Evolutionary conservation across 1,284 basidiomycete species (phyloP).

Genomic region (Ceratobasidium theobromae): DNA sequence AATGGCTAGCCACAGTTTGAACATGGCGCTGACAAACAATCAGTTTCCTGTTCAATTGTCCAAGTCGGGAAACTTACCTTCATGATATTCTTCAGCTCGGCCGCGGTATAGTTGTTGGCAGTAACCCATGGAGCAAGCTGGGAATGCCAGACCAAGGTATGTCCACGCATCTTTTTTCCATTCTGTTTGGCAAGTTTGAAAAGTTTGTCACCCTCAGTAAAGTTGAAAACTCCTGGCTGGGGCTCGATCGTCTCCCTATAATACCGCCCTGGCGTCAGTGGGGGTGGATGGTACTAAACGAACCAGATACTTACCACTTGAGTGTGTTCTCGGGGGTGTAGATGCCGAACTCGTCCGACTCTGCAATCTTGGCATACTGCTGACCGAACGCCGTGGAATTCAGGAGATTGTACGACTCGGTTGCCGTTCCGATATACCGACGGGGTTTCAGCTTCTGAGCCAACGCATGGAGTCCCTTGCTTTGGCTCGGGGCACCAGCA

Average conservation of each 20-base stretch:
- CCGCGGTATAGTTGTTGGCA: slow-evolving; percentile 33
- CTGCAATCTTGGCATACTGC: slow-evolving; percentile 25
- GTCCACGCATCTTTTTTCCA: slow-evolving; percentile 31
- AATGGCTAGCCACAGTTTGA: slow-evolving; percentile 15
- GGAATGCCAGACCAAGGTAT: slow-evolving; percentile 34
- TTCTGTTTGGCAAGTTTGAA: slow-evolving; percentile 28
- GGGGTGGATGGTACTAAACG: background rate
- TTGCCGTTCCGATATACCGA: slow-evolving; percentile 28
- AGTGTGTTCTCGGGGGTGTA: slow-evolving; percentile 36
- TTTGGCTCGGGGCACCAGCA: background rate
- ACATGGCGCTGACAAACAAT: slow-evolving; percentile 9
- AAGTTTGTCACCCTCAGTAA: slow-evolving; percentile 25
- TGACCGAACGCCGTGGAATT: slow-evolving; percentile 30
- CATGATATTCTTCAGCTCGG: slow-evolving; percentile 31
- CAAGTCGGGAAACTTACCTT: slow-evolving; percentile 5
- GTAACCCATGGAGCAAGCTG: slow-evolving; percentile 33
- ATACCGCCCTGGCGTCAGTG: background rate
- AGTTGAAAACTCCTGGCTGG: slow-evolving; percentile 33
- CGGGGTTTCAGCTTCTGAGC: slow-evolving; percentile 15
- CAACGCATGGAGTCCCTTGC: slow-evolving; percentile 19
- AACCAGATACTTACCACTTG: slow-evolving; percentile 34
- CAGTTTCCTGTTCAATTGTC: background rate
- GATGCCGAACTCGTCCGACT: slow-evolving; percentile 34
- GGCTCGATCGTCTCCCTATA: slow-evolving; percentile 30
- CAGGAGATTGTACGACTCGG: slow-evolving; percentile 28